Evolutionary conservation across 208 protist genomes (phyloP).

Genomic region (Balamuthia mandrillaris): DNA sequence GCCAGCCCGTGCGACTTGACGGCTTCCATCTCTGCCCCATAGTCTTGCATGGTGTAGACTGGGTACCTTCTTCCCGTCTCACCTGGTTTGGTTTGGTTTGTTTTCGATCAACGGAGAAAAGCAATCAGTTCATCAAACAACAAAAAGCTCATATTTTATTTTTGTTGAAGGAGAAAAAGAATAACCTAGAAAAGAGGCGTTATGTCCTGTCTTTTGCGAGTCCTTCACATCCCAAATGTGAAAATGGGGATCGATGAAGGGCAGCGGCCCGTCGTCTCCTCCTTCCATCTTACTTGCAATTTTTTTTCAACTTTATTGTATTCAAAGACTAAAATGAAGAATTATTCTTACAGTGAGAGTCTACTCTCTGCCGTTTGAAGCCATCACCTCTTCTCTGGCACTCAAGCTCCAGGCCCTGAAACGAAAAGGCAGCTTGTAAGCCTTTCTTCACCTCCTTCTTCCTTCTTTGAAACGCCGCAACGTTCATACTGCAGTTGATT

Average conservation of each 20-base stretch:
- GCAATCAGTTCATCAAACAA: background rate
- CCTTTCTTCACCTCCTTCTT: no score
- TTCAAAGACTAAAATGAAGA: no score
- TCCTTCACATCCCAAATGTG: background rate
- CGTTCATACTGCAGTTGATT: no score
- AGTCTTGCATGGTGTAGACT: background rate
- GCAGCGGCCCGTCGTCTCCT: background rate
- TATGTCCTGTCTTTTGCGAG: background rate
- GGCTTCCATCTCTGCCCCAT: background rate
- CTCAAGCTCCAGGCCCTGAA: no score
- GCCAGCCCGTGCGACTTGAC: background rate
- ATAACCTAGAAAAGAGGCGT: background rate
- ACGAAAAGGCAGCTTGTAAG: no score
- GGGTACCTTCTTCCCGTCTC: background rate
- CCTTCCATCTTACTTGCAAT: background rate
- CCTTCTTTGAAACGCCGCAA: no score
- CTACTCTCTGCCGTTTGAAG: no score
- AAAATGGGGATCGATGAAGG: constrained; percentile 1
- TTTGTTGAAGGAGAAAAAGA: background rate
- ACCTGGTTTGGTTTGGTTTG: no score
- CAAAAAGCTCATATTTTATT: background rate
- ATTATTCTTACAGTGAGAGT: no score
- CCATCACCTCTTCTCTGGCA: no score
- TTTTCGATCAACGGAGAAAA: background rate
- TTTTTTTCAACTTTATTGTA: no score